Conservation (phyloP, 805 yeast genomes). For the Starmerella apis region DNA sequence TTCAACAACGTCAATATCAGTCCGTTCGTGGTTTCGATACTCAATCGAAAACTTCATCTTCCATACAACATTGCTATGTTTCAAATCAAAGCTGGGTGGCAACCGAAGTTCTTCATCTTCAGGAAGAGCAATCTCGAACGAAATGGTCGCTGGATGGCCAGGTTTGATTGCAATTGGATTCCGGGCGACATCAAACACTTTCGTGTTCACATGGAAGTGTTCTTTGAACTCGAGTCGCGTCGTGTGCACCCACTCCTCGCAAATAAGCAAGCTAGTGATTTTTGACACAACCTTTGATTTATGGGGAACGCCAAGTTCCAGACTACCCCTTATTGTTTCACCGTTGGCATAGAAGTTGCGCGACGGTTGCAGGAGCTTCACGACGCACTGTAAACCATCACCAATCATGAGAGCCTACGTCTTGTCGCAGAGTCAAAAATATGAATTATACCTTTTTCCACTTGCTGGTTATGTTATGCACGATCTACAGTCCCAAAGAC, state of each 20-base stretch:
- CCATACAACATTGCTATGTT: constrained; percentile 14
- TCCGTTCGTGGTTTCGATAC: background rate
- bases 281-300: background rate
- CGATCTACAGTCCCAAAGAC: background rate
- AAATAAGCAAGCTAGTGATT: constrained; percentile 6
- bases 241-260: constrained; percentile 19
- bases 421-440: background rate
- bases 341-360: constrained; percentile 9
- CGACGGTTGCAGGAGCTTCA: background rate
- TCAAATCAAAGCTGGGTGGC: constrained; percentile 15
- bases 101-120: background rate
- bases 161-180: background rate
- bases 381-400: background rate
- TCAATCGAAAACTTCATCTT: constrained; percentile 8
- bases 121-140: constrained; percentile 9
- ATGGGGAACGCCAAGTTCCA: constrained; percentile 1
- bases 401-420: background rate
- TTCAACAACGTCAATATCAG: background rate
- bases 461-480: background rate
- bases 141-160: background rate
- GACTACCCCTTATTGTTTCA: constrained; percentile 7
- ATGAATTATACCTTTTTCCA: background rate
- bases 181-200: background rate
- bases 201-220: constrained; percentile 9
- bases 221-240: constrained; percentile 15